Base-by-base conservation (phyloP, 441 rosid genomes). In the Euphorbia celastroides region DNA sequence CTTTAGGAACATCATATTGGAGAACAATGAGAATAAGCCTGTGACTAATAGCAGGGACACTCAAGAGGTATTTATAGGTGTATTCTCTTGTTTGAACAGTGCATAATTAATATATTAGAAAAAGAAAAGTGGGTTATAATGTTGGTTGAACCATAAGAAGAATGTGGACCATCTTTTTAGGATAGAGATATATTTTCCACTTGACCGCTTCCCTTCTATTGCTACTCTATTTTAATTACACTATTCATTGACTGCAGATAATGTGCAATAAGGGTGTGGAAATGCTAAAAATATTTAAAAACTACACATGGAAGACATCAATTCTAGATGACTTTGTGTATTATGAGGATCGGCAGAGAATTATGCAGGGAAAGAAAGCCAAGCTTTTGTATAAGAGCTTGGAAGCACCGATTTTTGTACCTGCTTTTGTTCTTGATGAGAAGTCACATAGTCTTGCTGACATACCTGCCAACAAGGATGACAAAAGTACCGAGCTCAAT, bases 11-110 rank as follows among this genome's bases (percentile, higher is more conserved):
- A 88, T 93, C 60, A 86, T 84, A 70, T 75, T 93, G 64, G 86
- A 80, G 79, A 90, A 88, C 83, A 93, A 93, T 78, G 98, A 93
- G 83, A 85, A 83, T 73, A 90, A 90, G 80, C 91, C 97, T 0
- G 97, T 90, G 69, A 93, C 98, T 44, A 93, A 88, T 75, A 92
- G 98, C 84, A 88, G 98, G 77, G 98, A 92, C 78, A 93, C 98
- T 22, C 98, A 92, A 84, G 98, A 93, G 96, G 98, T 88, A 74
- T 51, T 34, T 31, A 17, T 55, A 0, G 20, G 12, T 25, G 54
- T 60, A 30, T 48, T 32, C 19, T 5, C 36, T 51, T 26, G 32
- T 13, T 51, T 51, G 56, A 51, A 19, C 26, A 5, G 25, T 51
- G 25, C 22, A 51, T 10, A 51, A 0, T 6, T 19, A 5, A 5